Evolutionary conservation across 2,329 filamentous ascomycete species (phyloP), one percentile per base, ranked within the genome.

Genomic region (Cercospora sesami): DNA sequence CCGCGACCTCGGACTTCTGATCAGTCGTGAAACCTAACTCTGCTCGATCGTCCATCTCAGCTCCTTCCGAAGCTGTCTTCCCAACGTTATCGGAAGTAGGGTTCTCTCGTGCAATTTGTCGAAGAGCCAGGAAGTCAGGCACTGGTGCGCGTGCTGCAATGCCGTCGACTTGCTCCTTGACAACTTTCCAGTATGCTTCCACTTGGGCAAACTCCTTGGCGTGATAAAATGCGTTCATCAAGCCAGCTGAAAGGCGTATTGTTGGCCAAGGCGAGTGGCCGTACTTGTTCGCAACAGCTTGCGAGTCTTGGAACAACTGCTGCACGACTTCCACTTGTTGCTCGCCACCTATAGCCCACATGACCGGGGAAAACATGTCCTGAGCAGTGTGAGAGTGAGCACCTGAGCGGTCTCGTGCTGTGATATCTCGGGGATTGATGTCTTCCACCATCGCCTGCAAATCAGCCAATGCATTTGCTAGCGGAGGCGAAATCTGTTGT

Each of bases 161-260:
- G 42, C 81, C 79, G 64, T 83, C 80, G 1, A 85, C 86, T 68
- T 84, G 83, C 5, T 82, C 73, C 65, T 90, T 84, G 2, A 88
- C 85, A 28, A 89, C 78, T 1, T 85, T 72, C 92, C 93, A 97
- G 61, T 87, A 88, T 57, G 85, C 79, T 69, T 87, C 84, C 21
- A 94, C 88, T 62, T 86, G 83, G 5, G 85, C 81, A 71, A 87
- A 85, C 23, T 89, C 83, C 45, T 83, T 79, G 18, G 89, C 85
- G 62, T 83, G 81, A 53, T 87, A 80, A 74, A 91, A 86, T 0
- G 87, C 84, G 23, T 84, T 81, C 90, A 97, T 94, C 67, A 94
- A 79, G 8, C 89, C 85, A 60, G 84, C 83, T 23, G 91, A 79
- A 64, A 94, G 79, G 16, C 69, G 70, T 48, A 77, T 65, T 2